Evolutionary conservation across 2,329 filamentous ascomycete genomes (phyloP), one percentile per base, ranked within the genome.

Genomic region (Calonectria montana): DNA sequence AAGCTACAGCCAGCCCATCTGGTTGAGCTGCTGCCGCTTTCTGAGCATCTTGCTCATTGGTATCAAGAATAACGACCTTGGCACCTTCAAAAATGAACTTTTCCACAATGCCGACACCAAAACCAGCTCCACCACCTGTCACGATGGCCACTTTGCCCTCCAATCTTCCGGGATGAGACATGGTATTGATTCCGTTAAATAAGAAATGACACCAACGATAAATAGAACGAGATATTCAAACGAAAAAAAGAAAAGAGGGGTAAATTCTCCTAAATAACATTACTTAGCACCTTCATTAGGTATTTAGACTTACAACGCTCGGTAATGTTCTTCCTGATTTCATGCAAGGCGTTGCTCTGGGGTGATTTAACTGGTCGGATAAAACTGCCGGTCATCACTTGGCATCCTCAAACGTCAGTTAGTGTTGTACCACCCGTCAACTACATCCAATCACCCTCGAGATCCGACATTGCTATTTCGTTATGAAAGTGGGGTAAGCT

Each of bases 81-180:
- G 65, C 65, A 8, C 65, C 65, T 35, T 68, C 65, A 21, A 50
- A 37, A 15, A 45, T 18, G 16, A 62, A 68, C 12, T 62, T 62
- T 27, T 68, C 41, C n/a, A 62, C 55, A 53, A 68, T 68, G 7
- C 53, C 65, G 16, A 45, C 18, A 15, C 65, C 65, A 29, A 68
- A 68, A 2, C 65, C 65, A 8, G 65, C 53, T 8, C 65, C 65
- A 3, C 53, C 65, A 16, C 65, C 65, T 2, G 65, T 68, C 4
- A 68, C 23, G 13, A 68, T 61, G 5, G 65, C 65, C 9, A 68
- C 65, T 35, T 68, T 68, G 12, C 65, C 65, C 45, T 65, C 48
- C 7, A 65, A 47, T 43, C 63, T 53, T 53, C 48, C 47, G 16
- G 63, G 31, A 27, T 55, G 47, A 12, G 63, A 43, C 48, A 67